Evolutionary conservation across 1,139 yeast species (phyloP).

Genomic region (Candida tropicalis): DNA sequence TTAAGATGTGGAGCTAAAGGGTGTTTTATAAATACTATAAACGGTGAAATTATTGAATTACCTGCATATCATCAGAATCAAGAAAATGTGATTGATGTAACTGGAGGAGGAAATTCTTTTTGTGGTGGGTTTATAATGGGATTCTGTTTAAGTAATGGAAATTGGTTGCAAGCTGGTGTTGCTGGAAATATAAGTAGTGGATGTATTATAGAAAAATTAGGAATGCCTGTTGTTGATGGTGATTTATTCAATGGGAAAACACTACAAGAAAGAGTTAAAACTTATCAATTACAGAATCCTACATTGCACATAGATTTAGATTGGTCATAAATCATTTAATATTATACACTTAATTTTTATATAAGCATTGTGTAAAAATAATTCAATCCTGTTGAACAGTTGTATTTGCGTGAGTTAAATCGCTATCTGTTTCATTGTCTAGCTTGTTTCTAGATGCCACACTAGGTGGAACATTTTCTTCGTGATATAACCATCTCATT

Average conservation of each 20-base stretch:
- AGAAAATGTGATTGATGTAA: slow-evolving; percentile 71
- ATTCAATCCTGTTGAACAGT: neutral
- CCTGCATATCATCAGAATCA: slow-evolving; percentile 74
- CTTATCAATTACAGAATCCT: slow-evolving; percentile 23
- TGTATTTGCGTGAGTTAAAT: slow-evolving; percentile 1
- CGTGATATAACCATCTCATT: slow-evolving; percentile 35
- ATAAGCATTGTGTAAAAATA: neutral
- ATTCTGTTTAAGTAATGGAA: slow-evolving; percentile 45
- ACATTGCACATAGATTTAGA: slow-evolving; percentile 8
- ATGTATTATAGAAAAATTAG: slow-evolving; percentile 73
- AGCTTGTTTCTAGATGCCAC: slow-evolving; percentile 8
- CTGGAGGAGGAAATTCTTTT: slow-evolving; percentile 93
- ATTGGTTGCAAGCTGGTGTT: slow-evolving; percentile 59
- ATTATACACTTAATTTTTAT: neutral
- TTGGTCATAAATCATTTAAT: slow-evolving; percentile 8
- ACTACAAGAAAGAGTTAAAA: slow-evolving; percentile 30
- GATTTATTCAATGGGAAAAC: slow-evolving; percentile 58
- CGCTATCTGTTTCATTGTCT: slow-evolving; percentile 3
- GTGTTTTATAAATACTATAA: slow-evolving; percentile 36
- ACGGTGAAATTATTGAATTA: slow-evolving; percentile 35
- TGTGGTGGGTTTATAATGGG: slow-evolving; percentile 81
- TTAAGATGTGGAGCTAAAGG: slow-evolving; percentile 76
- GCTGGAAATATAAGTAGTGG: slow-evolving; percentile 83
- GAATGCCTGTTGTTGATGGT: slow-evolving; percentile 54
- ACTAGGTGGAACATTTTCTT: slow-evolving; percentile 22